Evolutionary conservation across 352 stramenopile genomes (phyloP).

Genomic region (Plasmopara muralis): DNA sequence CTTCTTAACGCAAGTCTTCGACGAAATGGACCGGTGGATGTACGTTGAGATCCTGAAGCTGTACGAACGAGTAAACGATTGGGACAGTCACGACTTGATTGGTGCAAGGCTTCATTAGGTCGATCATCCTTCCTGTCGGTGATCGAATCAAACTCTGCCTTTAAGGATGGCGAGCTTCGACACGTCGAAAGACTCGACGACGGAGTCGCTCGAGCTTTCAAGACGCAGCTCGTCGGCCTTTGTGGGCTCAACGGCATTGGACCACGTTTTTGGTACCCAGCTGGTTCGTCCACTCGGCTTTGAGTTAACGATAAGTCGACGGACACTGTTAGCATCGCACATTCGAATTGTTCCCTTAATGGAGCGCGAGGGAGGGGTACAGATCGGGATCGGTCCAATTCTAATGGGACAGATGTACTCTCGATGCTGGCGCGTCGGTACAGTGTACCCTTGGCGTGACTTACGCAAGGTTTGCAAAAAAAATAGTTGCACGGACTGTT

Average conservation of each 20-base stretch:
- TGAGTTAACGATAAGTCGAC: background rate
- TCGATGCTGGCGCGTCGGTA: slow-evolving; percentile 27
- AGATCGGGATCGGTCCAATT: slow-evolving; percentile 19
- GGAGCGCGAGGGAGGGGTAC: background rate
- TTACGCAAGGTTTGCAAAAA: slow-evolving; percentile 56
- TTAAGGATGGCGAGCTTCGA: no score
- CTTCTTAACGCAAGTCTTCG: slow-evolving; percentile 8
- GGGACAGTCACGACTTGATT: background rate
- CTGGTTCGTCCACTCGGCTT: no score
- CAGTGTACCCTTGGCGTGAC: slow-evolving; percentile 36
- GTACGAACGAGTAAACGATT: slow-evolving; percentile 11
- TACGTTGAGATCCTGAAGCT: slow-evolving; percentile 9
- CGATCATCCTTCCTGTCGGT: no score
- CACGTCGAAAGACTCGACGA: no score
- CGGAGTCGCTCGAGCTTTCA: no score
- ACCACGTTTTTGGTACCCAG: no score
- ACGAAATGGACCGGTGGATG: slow-evolving; percentile 10
- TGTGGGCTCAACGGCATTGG: no score
- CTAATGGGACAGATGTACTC: slow-evolving; percentile 24
- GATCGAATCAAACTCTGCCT: no score
- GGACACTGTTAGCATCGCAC: background rate
- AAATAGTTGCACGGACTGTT: slow-evolving; percentile 48
- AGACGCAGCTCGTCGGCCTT: no score
- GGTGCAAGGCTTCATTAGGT: no score
- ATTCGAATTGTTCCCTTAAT: background rate